These are phyloP conservation scores for Zygoascus sp. DNA, from an alignment of 1,139 yeast genomes.

Conservation along the genomic window DNA sequence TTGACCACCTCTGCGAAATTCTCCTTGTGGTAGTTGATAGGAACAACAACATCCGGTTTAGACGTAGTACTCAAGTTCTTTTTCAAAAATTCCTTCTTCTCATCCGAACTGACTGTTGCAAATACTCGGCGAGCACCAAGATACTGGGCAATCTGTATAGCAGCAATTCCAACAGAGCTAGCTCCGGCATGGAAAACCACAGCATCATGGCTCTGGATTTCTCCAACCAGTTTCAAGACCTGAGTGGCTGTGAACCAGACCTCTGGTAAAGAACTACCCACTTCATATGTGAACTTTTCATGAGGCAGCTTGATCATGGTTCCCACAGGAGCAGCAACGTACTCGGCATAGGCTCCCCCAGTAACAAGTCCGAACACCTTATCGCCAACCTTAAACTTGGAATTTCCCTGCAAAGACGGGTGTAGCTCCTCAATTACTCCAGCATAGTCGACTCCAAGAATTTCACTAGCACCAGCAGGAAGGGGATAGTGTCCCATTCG, in stretches of 20 bases:
- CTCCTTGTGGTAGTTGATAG: conserved; percentile 30
- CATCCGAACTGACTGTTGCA: conserved; percentile 33
- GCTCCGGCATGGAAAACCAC: conserved; percentile 37
- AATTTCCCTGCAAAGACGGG: conserved; percentile 15
- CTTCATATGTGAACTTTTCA: conserved; percentile 21
- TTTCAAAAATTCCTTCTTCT: conserved; percentile 25
- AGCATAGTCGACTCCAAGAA: conserved; percentile 37
- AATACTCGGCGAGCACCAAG: conserved; percentile 35
- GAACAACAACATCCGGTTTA: conserved; percentile 25
- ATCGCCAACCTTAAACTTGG: conserved; percentile 31
- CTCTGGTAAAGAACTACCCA: conserved; percentile 37
- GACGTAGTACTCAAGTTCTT: conserved; percentile 19
- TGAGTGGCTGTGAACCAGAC: conserved; percentile 39
- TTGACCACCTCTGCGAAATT: conserved; percentile 28
- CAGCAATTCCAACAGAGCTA: conserved; percentile 36
- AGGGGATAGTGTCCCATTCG: conserved; percentile 29
- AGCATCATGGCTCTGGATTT: conserved; percentile 27
- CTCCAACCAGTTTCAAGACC: conserved; percentile 31
- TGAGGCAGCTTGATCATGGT: conserved; percentile 31
- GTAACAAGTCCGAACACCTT: conserved; percentile 35
- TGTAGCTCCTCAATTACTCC: conserved; percentile 29
- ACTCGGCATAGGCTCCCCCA: conserved; percentile 40
- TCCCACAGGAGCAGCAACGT: conserved; percentile 28
- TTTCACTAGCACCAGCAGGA: conserved; percentile 31
- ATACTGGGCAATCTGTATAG: conserved; percentile 36